Evolutionary conservation across 2,329 filamentous ascomycete genomes (phyloP), one percentile per base, ranked within the genome.

Genomic region (Eutypella sp.): DNA sequence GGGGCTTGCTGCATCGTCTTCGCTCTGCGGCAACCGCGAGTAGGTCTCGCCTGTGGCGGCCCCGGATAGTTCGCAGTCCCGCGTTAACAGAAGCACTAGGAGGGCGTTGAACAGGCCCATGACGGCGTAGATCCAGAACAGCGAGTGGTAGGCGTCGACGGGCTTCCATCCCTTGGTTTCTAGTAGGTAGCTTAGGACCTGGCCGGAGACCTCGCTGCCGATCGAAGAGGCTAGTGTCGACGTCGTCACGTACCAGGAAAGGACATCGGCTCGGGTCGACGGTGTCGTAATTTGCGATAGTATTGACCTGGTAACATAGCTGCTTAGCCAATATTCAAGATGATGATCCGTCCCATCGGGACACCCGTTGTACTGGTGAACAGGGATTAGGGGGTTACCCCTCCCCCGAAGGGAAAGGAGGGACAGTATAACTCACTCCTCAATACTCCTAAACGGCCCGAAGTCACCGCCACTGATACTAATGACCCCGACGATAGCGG

Each of bases 381-480:
- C n/a, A n/a, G n/a, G n/a, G n/a, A n/a, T n/a, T n/a, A n/a, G n/a
- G n/a, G n/a, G n/a, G n/a, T n/a, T n/a, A n/a, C n/a, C n/a, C n/a
- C n/a, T n/a, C n/a, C n/a, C n/a, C n/a, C n/a, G n/a, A n/a, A n/a
- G n/a, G n/a, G n/a, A 29, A 29, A 7, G 25, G 13, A 29, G 8
- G 25, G 13, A 29, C 18, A 5, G 18, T 15, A 10, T 9, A 3
- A 52, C 60, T 31, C 33, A 62, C 67, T 86, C 82, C 57, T 86
- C 83, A 25, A 87, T 78, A 3, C 79, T 79, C 31, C 82, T 69
- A 53, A 86, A 86, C 0, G 83, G 82, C 0, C 82, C 83, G 57
- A 85, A 84, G 52, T 86, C 83, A 15, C 79, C 76, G 6, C 82
- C 82, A 2, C 68, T 81, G 0, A 80, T 74, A 58, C 76, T 81